Evolutionary conservation across 169 alveolate species (phyloP).

Genomic region (Plasmodium chabaudi): DNA sequence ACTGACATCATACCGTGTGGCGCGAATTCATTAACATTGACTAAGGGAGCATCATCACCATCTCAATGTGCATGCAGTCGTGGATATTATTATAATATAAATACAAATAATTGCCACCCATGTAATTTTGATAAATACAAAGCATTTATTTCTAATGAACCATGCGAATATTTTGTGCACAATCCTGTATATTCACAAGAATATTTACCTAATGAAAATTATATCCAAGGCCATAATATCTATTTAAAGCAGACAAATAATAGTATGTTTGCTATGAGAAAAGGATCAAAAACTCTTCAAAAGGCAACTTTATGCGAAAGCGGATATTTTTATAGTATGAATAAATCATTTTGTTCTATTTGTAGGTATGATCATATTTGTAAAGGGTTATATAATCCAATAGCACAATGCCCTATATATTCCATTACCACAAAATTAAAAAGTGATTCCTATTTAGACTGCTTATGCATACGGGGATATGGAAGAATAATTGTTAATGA

Average conservation of each 20-base stretch:
- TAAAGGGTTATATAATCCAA: conserved; percentile 22
- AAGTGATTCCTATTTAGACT: conserved; percentile 75
- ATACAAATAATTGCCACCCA: conserved; percentile 65
- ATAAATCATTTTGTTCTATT: conserved; percentile 46
- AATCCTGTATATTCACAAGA: conserved; percentile 36
- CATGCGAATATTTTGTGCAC: conserved; percentile 19
- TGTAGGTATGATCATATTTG: conserved; percentile 50
- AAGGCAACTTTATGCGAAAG: conserved; percentile 56
- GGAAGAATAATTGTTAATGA: conserved; percentile 77
- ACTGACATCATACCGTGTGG: conserved; percentile 83
- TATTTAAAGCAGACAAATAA: conserved; percentile 30
- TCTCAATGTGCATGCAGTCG: conserved; percentile 84
- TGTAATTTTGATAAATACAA: conserved; percentile 18
- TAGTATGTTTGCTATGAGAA: conserved; percentile 32
- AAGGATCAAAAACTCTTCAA: conserved; percentile 20
- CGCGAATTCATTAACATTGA: conserved; percentile 79
- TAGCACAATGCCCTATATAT: conserved; percentile 30
- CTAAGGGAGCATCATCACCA: conserved; percentile 82
- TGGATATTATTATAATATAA: conserved; percentile 82
- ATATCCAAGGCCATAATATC: conserved; percentile 14
- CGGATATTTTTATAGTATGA: conserved; percentile 60
- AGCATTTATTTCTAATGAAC: conserved; percentile 18
- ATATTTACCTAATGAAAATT: conserved; percentile 39
- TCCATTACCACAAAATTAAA: conserved; percentile 42
- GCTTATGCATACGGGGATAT: conserved; percentile 81